Evolutionary conservation across 768 basidiomycete species (phyloP).

Genomic region (Amanita inopinata): DNA sequence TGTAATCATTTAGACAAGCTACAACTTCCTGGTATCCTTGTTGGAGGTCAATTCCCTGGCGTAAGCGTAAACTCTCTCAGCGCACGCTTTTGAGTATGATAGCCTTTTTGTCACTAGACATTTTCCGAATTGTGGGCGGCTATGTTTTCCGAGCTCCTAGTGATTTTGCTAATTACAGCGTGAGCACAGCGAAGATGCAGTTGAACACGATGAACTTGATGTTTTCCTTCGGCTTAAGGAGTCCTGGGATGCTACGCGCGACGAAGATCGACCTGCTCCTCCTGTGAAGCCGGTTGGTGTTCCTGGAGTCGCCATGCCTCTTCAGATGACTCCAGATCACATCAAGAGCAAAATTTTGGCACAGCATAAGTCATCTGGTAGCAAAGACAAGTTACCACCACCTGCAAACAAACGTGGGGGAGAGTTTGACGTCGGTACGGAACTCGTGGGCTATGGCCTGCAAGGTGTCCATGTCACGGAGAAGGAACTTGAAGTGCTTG

Average conservation of each 20-base stretch:
- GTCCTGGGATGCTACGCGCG: conserved; percentile 46
- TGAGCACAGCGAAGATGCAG: conserved; percentile 64
- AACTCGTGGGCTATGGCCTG: conserved; percentile 60
- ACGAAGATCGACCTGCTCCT: conserved; percentile 50
- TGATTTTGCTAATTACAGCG: too few species aligned
- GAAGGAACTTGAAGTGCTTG: conserved; percentile 60
- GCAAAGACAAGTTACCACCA: conserved; percentile 26
- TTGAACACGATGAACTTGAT: conserved; percentile 67
- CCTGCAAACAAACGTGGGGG: conserved; percentile 49
- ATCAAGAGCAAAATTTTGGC: conserved; percentile 51
- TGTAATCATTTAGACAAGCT: conserved; percentile 51
- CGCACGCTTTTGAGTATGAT: conserved; percentile 1
- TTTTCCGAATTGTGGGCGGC: conserved; percentile 62
- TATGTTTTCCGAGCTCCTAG: too few species aligned
- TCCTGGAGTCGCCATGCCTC: conserved; percentile 65
- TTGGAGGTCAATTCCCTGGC: conserved; percentile 69
- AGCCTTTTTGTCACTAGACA: conserved; percentile 30
- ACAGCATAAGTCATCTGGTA: conserved; percentile 27
- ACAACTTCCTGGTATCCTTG: conserved; percentile 74
- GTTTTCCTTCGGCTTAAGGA: conserved; percentile 67
- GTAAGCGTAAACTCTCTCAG: conserved; percentile 32
- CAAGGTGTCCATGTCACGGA: conserved; percentile 72
- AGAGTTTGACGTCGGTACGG: conserved; percentile 56
- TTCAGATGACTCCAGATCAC: conserved; percentile 74
- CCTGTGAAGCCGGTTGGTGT: conserved; percentile 62